Percentiles rank a stretch among this genome's conserved stretches.
Evolutionary conservation across 306 rosid genomes (phyloP).

Genomic region (Castanea crenata): DNA sequence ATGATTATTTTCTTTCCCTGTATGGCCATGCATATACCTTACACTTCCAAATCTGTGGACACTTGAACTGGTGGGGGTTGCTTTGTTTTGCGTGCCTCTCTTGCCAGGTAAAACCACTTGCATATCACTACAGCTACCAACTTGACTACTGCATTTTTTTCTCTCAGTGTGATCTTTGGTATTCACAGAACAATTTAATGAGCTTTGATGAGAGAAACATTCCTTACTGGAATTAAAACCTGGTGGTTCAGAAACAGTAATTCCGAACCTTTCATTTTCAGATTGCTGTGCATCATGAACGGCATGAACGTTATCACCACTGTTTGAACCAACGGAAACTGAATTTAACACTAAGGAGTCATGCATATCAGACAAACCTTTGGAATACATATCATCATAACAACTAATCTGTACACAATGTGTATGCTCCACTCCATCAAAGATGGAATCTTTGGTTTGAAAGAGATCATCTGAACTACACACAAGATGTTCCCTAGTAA

Average conservation of each 20-base stretch:
- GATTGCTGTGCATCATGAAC: conserved; percentile 28
- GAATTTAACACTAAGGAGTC: conserved; percentile 44
- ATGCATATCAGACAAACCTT: conserved; percentile 14
- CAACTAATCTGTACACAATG: conserved; percentile 18
- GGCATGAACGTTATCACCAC: conserved; percentile 32
- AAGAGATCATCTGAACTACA: conserved; percentile 35
- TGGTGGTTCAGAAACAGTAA: conserved; percentile 20
- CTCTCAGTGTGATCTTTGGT: conserved; percentile 36
- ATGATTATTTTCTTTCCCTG: conserved; percentile 64
- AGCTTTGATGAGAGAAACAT: conserved; percentile 25
- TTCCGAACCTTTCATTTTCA: conserved; percentile 31
- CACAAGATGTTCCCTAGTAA: conserved; percentile 18
- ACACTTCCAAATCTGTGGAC: conserved; percentile 38
- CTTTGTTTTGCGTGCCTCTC: conserved; percentile 53
- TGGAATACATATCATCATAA: conserved; percentile 27
- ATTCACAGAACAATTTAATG: conserved; percentile 19
- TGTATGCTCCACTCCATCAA: conserved; percentile 25
- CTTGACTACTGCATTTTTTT: conserved; percentile 32
- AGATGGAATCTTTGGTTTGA: conserved; percentile 17
- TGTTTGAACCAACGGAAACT: conserved; percentile 39
- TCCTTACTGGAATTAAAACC: conserved; percentile 35
- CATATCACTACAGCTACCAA: conserved; percentile 25
- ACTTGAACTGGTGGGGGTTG: conserved; percentile 39
- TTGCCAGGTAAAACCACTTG: conserved; percentile 23
- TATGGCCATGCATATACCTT: conserved; percentile 41